A percentile compares a stretch with the other conserved stretches of the same genome.
These are phyloP conservation scores for Biscogniauxia mediterranea DNA, from an alignment of 2,329 filamentous ascomycete species.

Conservation along the genomic window DNA sequence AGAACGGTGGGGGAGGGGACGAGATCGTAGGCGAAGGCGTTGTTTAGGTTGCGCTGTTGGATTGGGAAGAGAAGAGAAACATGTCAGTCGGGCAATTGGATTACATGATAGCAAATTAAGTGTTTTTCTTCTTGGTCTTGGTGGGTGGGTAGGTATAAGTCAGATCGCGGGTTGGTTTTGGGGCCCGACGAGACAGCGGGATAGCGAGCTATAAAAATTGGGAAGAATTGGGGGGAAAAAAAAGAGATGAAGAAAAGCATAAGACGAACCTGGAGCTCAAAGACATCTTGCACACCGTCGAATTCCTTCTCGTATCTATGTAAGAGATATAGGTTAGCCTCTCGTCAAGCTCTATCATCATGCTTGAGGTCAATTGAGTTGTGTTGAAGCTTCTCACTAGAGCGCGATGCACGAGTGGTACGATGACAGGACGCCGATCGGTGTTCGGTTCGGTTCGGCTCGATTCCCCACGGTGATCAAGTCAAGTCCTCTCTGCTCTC, in stretches of 20 bases:
- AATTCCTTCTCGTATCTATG: slow-evolving; percentile 99
- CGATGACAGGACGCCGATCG: neutral
- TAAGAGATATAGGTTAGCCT: slow-evolving; percentile 37
- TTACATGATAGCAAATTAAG: neutral
- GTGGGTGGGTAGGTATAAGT: neutral
- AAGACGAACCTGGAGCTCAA: slow-evolving; percentile 87
- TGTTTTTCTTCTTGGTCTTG: too few relatives aligned
- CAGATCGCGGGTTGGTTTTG: neutral
- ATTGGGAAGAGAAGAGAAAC: neutral
- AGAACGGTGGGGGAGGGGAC: slow-evolving; percentile 92
- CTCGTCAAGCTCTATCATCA: slow-evolving; percentile 22
- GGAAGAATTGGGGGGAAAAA: too few relatives aligned
- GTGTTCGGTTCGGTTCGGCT: neutral
- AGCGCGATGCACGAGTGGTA: neutral
- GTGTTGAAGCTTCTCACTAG: slow-evolving; percentile 13
- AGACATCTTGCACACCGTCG: slow-evolving; percentile 94
- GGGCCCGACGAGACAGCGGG: slow-evolving; percentile 4
- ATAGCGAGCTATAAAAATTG: slow-evolving; percentile 2
- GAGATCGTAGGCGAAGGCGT: slow-evolving; percentile 99
- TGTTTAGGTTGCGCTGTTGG: slow-evolving; percentile 68
- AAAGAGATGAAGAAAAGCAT: too few relatives aligned
- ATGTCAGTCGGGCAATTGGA: slow-evolving; percentile 11
- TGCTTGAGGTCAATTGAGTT: slow-evolving; percentile 23
- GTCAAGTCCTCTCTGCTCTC: neutral
- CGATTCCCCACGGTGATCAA: too few relatives aligned